Conservation (phyloP, 768 basidiomycete species). For the Russula olivacea region DNA sequence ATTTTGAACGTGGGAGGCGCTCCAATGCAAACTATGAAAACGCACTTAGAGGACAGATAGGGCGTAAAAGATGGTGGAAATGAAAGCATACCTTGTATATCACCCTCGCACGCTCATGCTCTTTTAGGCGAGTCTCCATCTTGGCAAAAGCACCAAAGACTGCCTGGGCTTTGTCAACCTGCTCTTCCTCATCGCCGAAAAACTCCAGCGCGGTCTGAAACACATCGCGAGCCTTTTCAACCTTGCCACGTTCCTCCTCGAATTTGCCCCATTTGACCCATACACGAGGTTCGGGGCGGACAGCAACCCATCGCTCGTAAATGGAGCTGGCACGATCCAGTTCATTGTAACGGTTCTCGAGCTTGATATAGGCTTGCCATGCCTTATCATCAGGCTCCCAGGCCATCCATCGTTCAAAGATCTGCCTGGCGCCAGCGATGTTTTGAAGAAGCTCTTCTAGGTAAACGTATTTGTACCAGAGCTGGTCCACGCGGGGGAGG, state of each 20-base stretch:
- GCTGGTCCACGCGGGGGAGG: slow-evolving; percentile 90
- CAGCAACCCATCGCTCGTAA: slow-evolving; percentile 86
- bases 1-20: slow-evolving; percentile 88
- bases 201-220: slow-evolving; percentile 63
- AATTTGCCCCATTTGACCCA: slow-evolving; percentile 66
- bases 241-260: slow-evolving; percentile 53
- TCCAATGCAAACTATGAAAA: slow-evolving; percentile 80
- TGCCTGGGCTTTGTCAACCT: slow-evolving; percentile 77
- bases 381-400: slow-evolving; percentile 99
- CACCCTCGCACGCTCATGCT: slow-evolving; percentile 92
- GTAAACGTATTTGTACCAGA: slow-evolving; percentile 99
- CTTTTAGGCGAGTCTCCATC: slow-evolving; percentile 95
- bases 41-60: background rate
- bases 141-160: slow-evolving; percentile 92
- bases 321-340: slow-evolving; percentile 86
- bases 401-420: slow-evolving; percentile 99
- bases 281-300: slow-evolving; percentile 57
- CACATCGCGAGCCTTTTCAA: slow-evolving; percentile 61
- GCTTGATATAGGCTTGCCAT: slow-evolving; percentile 99
- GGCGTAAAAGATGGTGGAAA: slow-evolving; percentile 3
- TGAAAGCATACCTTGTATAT: slow-evolving; percentile 83
- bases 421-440: slow-evolving; percentile 91
- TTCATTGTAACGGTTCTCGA: slow-evolving; percentile 92
- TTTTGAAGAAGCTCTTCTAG: slow-evolving; percentile 96
- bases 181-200: slow-evolving; percentile 57